A percentile compares a stretch with the other conserved stretches of the same genome.
These are phyloP conservation scores for Ceratocystis variospora DNA, from an alignment of 2,329 filamentous ascomycete genomes.

Conservation along the genomic window DNA sequence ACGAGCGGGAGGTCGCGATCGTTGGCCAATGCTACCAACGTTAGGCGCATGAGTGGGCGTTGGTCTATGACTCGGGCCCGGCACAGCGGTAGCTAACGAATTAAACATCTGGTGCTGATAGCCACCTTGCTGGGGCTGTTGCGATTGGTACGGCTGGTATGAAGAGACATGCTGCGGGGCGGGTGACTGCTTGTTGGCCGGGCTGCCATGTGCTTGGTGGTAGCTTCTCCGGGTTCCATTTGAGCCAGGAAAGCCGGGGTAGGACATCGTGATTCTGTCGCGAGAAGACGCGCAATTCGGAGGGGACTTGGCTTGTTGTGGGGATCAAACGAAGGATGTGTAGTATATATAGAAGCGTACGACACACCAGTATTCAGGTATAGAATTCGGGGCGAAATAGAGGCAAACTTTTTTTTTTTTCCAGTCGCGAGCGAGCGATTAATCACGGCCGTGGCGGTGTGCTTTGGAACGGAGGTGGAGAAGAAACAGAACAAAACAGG, in stretches of 20 bases:
- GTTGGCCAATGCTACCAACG: slow-evolving; percentile 34
- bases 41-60: slow-evolving; percentile 36
- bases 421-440: slow-evolving; percentile 1
- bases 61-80: slow-evolving; percentile 34
- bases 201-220: slow-evolving; percentile 31
- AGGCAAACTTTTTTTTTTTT: neutral
- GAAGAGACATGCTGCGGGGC: slow-evolving; percentile 42
- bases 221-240: slow-evolving; percentile 3
- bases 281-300: neutral
- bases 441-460: slow-evolving; percentile 13
- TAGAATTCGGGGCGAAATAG: neutral
- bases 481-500: neutral
- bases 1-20: slow-evolving; percentile 29
- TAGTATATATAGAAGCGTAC: neutral
- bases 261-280: neutral
- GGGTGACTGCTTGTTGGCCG: slow-evolving; percentile 42
- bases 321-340: neutral
- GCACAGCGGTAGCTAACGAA: slow-evolving; percentile 35
- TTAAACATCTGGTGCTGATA: slow-evolving; percentile 43
- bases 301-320: neutral
- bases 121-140: slow-evolving; percentile 35
- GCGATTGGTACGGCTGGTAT: slow-evolving; percentile 39
- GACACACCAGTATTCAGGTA: neutral
- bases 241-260: slow-evolving; percentile 1
- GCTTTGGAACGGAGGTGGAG: neutral